phyloP scores from a whole-genome alignment of 208 protist species.

The Willaertia magna region DNA sequence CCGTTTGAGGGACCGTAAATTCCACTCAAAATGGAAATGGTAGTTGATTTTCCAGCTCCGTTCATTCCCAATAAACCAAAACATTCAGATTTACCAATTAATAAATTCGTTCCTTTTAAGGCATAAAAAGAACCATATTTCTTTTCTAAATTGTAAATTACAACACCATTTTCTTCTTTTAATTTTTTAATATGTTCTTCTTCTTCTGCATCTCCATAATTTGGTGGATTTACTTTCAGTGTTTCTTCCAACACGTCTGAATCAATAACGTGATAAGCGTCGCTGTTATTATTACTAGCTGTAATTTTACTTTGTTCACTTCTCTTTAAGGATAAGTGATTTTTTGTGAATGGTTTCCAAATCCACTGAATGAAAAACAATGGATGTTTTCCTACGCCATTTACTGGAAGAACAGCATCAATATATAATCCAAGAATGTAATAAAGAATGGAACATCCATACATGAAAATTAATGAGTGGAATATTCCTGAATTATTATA shows the following conservation, averaged over 20 bases:
- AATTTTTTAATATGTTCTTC: background rate
- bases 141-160: background rate
- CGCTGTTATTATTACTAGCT: background rate
- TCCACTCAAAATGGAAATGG: conserved; percentile 61
- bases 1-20: conserved; percentile 19
- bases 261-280: background rate
- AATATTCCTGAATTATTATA: background rate
- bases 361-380: background rate
- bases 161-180: background rate
- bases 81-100: conserved; percentile 51
- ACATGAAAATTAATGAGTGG: background rate
- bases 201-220: background rate
- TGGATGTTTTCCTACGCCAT: background rate
- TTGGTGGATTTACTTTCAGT: background rate
- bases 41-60: conserved; percentile 68
- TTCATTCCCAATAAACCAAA: conserved; percentile 69
- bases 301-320: background rate
- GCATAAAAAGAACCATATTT: background rate
- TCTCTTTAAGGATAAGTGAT: background rate
- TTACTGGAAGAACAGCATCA: conserved; percentile 49
- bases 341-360: background rate
- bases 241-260: background rate
- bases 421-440: conserved; percentile 59
- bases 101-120: conserved; percentile 49
- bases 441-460: conserved; percentile 27